Evolutionary conservation across 106 monocot genomes (phyloP).

Genomic region (Posidonia australis): DNA sequence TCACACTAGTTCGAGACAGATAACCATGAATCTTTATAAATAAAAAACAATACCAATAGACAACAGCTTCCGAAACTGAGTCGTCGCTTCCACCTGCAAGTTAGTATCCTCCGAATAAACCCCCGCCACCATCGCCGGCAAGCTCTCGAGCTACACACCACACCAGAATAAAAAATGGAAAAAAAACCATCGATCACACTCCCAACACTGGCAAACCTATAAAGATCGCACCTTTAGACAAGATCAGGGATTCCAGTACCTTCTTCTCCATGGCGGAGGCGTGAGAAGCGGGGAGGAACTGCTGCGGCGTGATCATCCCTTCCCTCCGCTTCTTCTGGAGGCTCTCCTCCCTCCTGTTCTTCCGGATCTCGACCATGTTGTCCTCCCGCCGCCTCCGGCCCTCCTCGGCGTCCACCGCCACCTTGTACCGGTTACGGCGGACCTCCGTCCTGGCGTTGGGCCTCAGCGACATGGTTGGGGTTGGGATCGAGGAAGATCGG

Average conservation of each 20-base stretch:
- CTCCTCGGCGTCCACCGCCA: constrained; percentile 65
- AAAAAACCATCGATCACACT: not conserved
- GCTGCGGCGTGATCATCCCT: constrained; percentile 15
- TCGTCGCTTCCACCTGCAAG: constrained; percentile 33
- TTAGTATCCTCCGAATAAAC: constrained; percentile 29
- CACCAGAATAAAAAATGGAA: not conserved
- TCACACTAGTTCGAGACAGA: not conserved
- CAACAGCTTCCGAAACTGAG: constrained; percentile 36
- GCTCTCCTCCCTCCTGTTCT: constrained; percentile 24
- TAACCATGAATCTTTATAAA: not conserved
- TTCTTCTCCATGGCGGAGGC: constrained; percentile 20
- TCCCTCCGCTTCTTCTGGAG: constrained; percentile 26
- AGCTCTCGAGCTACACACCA: constrained; percentile 30
- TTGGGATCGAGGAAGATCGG: not conserved
- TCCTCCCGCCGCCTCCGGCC: constrained; percentile 55
- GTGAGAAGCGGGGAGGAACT: constrained; percentile 8
- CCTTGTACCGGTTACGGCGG: constrained; percentile 62
- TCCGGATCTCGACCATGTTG: constrained; percentile 67
- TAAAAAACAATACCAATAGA: constrained; percentile 22
- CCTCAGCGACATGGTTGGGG: constrained; percentile 43
- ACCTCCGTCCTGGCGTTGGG: constrained; percentile 61
- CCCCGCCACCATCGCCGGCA: constrained; percentile 31
- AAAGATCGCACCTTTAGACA: not conserved
- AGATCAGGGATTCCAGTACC: not conserved
- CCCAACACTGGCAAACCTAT: not conserved